Percentiles rank a stretch among this genome's conserved stretches.
These are phyloP conservation scores for Ceriops decandra DNA, from an alignment of 345 rosid species.

Conservation along the genomic window DNA sequence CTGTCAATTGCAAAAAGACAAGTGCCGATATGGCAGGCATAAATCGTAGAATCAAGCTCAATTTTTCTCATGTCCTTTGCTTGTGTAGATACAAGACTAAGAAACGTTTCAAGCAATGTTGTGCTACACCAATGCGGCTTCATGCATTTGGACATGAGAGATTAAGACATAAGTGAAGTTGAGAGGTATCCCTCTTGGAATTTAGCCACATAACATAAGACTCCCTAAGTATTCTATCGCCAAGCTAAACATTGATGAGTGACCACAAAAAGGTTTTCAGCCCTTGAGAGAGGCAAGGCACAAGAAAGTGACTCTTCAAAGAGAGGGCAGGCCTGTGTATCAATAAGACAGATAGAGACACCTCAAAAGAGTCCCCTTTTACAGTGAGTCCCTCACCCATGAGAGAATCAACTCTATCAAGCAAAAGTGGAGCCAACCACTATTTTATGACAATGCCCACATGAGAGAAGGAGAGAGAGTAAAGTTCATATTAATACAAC, in stretches of 20 bases:
- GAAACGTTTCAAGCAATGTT: neutral
- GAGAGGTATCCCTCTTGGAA: conserved; percentile 21
- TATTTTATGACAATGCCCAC: conserved; percentile 23
- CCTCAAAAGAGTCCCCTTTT: conserved; percentile 35
- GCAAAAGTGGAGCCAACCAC: conserved; percentile 27
- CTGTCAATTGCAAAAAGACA: neutral
- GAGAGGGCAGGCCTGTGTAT: conserved; percentile 26
- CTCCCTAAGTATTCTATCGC: conserved; percentile 1
- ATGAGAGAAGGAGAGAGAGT: conserved; percentile 14
- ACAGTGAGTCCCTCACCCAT: neutral
- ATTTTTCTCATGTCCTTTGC: neutral
- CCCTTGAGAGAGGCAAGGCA: conserved; percentile 13
- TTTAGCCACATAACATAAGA: conserved; percentile 15
- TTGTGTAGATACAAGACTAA: conserved; percentile 7
- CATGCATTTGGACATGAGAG: conserved; percentile 12
- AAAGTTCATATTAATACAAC: conserved; percentile 25
- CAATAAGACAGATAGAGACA: conserved; percentile 39
- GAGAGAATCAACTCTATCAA: neutral
- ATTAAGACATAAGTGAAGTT: conserved; percentile 29
- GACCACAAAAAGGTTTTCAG: conserved; percentile 16
- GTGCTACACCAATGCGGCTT: conserved; percentile 8
- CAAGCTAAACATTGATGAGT: conserved; percentile 11
- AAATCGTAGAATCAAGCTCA: neutral
- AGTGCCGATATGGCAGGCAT: conserved; percentile 4
- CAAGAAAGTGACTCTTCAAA: conserved; percentile 46